Evolutionary conservation across 345 rosid genomes (phyloP).

Genomic region (Boechera divaricarpa): DNA sequence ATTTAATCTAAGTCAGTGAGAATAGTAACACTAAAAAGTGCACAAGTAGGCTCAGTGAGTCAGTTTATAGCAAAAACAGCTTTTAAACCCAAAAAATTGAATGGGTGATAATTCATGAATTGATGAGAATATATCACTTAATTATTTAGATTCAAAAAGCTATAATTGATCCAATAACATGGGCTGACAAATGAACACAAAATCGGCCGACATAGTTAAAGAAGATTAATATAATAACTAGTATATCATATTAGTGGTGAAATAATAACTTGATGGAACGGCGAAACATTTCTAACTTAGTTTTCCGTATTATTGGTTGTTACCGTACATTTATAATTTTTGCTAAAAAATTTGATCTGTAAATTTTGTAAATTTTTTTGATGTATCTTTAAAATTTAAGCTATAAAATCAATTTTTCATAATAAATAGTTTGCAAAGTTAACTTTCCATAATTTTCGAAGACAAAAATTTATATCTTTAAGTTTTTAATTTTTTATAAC

Average conservation of each 20-base stretch:
- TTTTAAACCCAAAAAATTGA: slow-evolving; percentile 31
- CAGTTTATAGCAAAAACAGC: slow-evolving; percentile 42
- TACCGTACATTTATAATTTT: no score
- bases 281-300: not conserved
- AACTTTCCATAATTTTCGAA: no score
- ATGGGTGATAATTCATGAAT: slow-evolving; percentile 27
- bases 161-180: not conserved
- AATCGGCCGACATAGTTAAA: not conserved
- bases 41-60: slow-evolving; percentile 39
- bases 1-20: slow-evolving; percentile 29
- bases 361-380: no score
- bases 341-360: no score
- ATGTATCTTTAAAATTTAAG: no score
- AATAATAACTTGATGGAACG: not conserved
- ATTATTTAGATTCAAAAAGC: not conserved
- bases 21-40: slow-evolving; percentile 35
- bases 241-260: not conserved
- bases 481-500: no score
- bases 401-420: no score
- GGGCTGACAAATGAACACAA: not conserved
- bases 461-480: no score
- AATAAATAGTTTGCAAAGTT: no score
- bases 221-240: not conserved
- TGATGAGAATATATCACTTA: not conserved
- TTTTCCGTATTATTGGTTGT: no score